A percentile compares a stretch with the other conserved stretches of the same genome.
phyloP scores from a whole-genome alignment of 225 moss, liverwort and hornwort species.

The Lunularia cruciata region DNA sequence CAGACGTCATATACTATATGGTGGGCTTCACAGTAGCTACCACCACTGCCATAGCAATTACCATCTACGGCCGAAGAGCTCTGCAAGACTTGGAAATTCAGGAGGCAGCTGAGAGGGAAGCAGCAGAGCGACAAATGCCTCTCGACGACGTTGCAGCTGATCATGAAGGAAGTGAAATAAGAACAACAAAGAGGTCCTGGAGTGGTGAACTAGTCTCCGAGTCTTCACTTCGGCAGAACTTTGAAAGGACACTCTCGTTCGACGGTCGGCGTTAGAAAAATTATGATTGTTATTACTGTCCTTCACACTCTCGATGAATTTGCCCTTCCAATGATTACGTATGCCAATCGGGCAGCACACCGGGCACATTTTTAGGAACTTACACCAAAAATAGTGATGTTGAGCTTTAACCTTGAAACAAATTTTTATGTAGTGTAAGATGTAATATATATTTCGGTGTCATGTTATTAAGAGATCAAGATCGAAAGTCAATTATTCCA shows the following conservation, averaged over 20 bases:
- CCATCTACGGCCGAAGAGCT: conserved; percentile 76
- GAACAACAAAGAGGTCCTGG: conserved; percentile 30
- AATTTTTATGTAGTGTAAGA: not conserved
- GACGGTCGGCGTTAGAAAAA: conserved; percentile 7
- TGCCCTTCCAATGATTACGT: not conserved
- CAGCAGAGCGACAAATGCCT: conserved; percentile 28
- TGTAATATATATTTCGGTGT: too few relatives aligned
- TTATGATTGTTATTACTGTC: not conserved
- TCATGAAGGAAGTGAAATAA: conserved; percentile 7
- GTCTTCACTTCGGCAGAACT: conserved; percentile 2
- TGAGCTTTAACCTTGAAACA: not conserved
- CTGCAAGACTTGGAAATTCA: conserved; percentile 82
- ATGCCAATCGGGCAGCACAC: not conserved
- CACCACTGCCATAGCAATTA: conserved; percentile 55
- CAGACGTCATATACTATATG: conserved; percentile 69
- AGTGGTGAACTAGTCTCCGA: conserved; percentile 17
- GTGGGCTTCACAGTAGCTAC: conserved; percentile 61
- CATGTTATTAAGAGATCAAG: too few relatives aligned
- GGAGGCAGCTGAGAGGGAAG: conserved; percentile 86
- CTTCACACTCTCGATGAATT: not conserved
- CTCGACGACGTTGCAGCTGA: conserved; percentile 31
- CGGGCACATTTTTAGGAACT: not conserved
- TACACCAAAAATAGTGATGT: not conserved
- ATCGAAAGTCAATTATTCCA: too few relatives aligned
- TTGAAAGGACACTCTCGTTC: conserved; percentile 18